Evolutionary conservation across 2,329 filamentous ascomycete genomes (phyloP).

Genomic region (Hymenotorrendiella dingleyae): DNA sequence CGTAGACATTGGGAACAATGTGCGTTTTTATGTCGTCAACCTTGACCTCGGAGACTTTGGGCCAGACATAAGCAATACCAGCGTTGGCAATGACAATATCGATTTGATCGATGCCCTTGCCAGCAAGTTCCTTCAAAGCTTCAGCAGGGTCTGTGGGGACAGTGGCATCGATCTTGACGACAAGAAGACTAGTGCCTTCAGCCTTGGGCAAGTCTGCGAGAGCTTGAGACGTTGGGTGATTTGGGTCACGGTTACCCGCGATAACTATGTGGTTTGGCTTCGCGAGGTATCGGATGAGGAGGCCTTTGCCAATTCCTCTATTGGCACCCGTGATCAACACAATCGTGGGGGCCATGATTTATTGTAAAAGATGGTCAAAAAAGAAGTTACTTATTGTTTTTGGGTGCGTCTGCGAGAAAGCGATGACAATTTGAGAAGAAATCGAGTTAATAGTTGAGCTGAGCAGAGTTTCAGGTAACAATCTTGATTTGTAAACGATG

Average conservation of each 20-base stretch:
- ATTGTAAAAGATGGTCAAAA: too few relatives aligned
- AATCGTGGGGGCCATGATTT: not conserved
- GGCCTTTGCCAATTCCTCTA: conserved; percentile 19
- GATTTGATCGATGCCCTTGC: conserved; percentile 28
- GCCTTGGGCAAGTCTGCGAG: conserved; percentile 26
- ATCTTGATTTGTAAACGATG: too few relatives aligned
- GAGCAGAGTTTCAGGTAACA: too few relatives aligned
- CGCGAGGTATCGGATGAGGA: conserved; percentile 2
- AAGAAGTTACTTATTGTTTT: too few relatives aligned
- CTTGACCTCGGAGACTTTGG: conserved; percentile 30
- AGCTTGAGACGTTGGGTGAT: conserved; percentile 24
- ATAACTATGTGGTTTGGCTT: conserved; percentile 32
- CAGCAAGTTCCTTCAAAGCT: conserved; percentile 24
- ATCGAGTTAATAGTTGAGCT: too few relatives aligned
- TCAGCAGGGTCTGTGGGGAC: conserved; percentile 24
- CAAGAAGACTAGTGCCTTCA: conserved; percentile 26
- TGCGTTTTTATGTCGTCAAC: conserved; percentile 22
- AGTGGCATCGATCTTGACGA: conserved; percentile 31
- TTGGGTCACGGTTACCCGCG: conserved; percentile 32
- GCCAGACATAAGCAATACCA: conserved; percentile 25
- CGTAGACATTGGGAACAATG: conserved; percentile 28
- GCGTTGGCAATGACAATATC: conserved; percentile 36
- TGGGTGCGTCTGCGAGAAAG: too few relatives aligned
- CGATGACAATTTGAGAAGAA: too few relatives aligned
- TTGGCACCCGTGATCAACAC: conserved; percentile 1